phyloP scores from a whole-genome alignment of 2,329 filamentous ascomycete genomes.

The Chaetomium sp. region DNA sequence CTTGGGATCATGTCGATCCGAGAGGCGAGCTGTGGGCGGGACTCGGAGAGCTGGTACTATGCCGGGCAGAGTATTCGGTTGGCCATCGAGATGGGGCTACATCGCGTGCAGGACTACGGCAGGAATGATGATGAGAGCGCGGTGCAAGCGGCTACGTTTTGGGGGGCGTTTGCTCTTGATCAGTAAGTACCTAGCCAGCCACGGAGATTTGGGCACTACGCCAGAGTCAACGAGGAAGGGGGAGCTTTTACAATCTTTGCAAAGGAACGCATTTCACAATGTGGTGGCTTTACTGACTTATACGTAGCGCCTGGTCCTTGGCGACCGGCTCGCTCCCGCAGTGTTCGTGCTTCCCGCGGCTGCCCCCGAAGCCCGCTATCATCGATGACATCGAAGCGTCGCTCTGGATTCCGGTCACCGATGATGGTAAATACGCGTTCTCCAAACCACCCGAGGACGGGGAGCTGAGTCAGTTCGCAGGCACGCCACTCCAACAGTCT shows the following conservation, averaged over 20 bases:
- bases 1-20: constrained; percentile 70
- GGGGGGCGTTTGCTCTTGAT: constrained; percentile 57
- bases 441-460: neutral
- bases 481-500: constrained; percentile 46
- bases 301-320: constrained; percentile 56
- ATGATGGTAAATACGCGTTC: constrained; percentile 40
- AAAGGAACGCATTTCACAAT: neutral
- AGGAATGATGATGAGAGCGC: constrained; percentile 50
- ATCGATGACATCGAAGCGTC: constrained; percentile 55
- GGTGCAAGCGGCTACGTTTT: constrained; percentile 54
- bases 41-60: constrained; percentile 67
- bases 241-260: neutral
- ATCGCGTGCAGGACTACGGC: constrained; percentile 42
- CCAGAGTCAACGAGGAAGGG: no score
- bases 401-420: constrained; percentile 53
- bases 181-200: constrained; percentile 40
- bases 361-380: constrained; percentile 54
- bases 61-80: constrained; percentile 66
- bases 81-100: constrained; percentile 65
- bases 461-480: constrained; percentile 28
- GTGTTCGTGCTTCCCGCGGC: constrained; percentile 49
- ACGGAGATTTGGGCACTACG: no score
- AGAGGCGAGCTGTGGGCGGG: constrained; percentile 65
- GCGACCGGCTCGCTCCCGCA: constrained; percentile 56
- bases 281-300: constrained; percentile 17